These are phyloP conservation scores for Polyrhizophydium stewartii DNA, from an alignment of 371 early-diverging fungal species.

Conservation along the genomic window DNA sequence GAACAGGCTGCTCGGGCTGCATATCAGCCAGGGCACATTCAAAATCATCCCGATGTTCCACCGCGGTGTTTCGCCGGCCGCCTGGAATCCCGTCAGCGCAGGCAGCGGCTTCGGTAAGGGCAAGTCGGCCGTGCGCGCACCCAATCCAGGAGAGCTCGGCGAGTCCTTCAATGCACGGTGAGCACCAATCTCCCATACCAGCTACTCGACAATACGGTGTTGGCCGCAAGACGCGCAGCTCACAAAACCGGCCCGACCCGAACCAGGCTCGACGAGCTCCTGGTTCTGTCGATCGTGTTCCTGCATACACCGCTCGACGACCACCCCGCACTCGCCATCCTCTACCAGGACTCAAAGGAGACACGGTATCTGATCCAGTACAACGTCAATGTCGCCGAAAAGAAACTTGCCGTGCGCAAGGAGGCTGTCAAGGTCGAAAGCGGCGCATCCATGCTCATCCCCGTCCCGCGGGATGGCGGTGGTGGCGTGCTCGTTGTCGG, in stretches of 20 bases:
- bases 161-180: constrained; percentile 1
- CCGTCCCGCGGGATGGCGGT: constrained; percentile 42
- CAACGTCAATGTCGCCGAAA: constrained; percentile 41
- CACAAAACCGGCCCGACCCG: not conserved
- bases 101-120: not conserved
- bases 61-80: not conserved
- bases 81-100: not conserved
- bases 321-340: constrained; percentile 60
- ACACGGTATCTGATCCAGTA: constrained; percentile 65
- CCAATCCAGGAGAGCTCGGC: not conserved
- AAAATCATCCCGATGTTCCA: constrained; percentile 37
- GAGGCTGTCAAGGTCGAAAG: constrained; percentile 45
- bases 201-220: too few relatives aligned
- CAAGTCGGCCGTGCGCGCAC: not conserved
- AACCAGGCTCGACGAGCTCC: constrained; percentile 63
- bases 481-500: constrained; percentile 64
- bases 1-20: constrained; percentile 40
- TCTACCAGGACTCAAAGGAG: constrained; percentile 69
- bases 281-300: constrained; percentile 64
- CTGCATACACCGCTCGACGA: constrained; percentile 32
- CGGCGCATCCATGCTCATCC: constrained; percentile 53
- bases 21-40: constrained; percentile 56
- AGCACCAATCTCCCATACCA: not conserved
- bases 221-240: too few relatives aligned
- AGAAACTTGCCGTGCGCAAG: constrained; percentile 33